A percentile compares a stretch with the other conserved stretches of the same genome.
Conservation (phyloP, 371 early-diverging fungal species). For the Nematocida sp. region DNA sequence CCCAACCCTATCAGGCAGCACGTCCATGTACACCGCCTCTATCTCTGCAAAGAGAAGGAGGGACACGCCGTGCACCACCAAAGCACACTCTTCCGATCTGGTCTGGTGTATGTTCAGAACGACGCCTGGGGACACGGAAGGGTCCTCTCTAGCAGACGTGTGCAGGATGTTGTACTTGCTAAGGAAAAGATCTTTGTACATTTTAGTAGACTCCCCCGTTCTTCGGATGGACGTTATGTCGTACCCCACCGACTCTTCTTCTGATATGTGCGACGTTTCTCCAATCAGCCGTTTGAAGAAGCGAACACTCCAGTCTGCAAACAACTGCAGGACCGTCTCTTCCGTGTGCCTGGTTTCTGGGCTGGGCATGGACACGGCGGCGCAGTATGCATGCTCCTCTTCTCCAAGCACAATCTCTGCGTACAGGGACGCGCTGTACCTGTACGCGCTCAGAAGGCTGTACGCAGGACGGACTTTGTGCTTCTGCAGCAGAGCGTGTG, state of each 20-base stretch:
- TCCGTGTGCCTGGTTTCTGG: background rate
- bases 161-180: background rate
- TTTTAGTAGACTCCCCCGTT: background rate
- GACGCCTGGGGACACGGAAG: background rate
- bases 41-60: background rate
- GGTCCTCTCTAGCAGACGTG: background rate
- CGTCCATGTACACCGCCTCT: background rate
- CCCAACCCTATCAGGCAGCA: background rate
- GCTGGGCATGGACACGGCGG: background rate
- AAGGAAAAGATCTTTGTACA: slow-evolving; percentile 24
- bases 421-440: slow-evolving; percentile 7
- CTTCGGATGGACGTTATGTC: slow-evolving; percentile 3
- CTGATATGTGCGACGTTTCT: background rate
- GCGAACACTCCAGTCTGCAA: slow-evolving; percentile 4
- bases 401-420: slow-evolving; percentile 1
- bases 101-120: background rate
- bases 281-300: slow-evolving; percentile 7
- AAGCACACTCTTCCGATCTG: background rate
- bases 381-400: background rate
- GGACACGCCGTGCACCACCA: slow-evolving; percentile 11
- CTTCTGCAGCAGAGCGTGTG: background rate
- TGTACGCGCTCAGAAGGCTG: background rate
- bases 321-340: background rate
- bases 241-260: background rate
- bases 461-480: background rate